Percentiles rank a stretch among this genome's conserved stretches.
Conservation (phyloP, 2,329 filamentous ascomycete species). For the Penicillium sp. region DNA sequence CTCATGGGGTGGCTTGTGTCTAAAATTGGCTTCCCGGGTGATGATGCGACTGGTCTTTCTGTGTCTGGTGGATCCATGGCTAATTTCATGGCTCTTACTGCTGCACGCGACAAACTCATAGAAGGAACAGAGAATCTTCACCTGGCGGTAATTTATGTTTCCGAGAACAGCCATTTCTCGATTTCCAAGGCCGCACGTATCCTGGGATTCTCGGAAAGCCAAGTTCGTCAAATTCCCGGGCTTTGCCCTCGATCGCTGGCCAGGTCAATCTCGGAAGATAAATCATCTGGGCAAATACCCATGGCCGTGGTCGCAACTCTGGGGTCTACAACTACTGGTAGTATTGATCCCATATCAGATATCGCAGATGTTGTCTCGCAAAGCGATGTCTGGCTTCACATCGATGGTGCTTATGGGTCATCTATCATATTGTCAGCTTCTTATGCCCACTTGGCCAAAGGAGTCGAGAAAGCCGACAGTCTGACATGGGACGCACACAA, state of each 20-base stretch:
- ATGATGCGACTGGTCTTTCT: constrained; percentile 17
- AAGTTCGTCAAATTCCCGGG: constrained; percentile 15
- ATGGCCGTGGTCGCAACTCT: constrained; percentile 22
- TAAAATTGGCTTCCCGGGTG: constrained; percentile 10
- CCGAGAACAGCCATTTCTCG: constrained; percentile 20
- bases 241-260: neutral
- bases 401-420: constrained; percentile 26
- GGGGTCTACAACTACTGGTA: constrained; percentile 21
- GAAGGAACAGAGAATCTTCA: neutral
- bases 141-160: constrained; percentile 17
- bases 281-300: constrained; percentile 1
- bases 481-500: constrained; percentile 31
- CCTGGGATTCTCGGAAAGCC: constrained; percentile 15
- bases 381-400: constrained; percentile 25
- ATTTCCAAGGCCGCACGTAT: constrained; percentile 16
- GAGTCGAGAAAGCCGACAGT: constrained; percentile 20
- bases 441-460: constrained; percentile 4
- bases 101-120: constrained; percentile 22
- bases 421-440: constrained; percentile 18
- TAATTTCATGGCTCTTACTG: constrained; percentile 20
- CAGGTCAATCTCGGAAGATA: constrained; percentile 8
- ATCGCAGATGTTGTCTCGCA: constrained; percentile 10
- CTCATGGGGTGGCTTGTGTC: constrained; percentile 19
- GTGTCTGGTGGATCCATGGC: constrained; percentile 26
- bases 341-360: constrained; percentile 21